Percentiles rank a stretch among this genome's conserved stretches.
Conservation (phyloP, 108 stramenopile genomes). For the Bacterosira constricta region DNA sequence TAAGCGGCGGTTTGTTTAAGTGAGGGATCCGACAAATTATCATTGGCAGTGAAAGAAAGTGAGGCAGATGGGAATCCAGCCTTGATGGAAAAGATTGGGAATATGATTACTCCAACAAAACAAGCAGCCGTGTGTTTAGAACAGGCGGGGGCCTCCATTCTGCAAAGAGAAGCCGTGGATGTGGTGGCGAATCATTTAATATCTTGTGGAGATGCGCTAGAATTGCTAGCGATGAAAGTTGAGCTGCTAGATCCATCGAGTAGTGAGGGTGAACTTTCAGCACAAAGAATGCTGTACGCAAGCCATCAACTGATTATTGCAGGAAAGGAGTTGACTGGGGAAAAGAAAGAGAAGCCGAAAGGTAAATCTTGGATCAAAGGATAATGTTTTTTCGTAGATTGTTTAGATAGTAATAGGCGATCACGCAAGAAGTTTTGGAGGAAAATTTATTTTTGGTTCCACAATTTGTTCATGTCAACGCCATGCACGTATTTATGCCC, state of each 20-base stretch:
- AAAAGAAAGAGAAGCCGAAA: conserved; percentile 36
- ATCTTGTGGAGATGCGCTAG: conserved; percentile 46
- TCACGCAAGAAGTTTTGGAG: too few relatives aligned
- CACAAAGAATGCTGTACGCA: conserved; percentile 76
- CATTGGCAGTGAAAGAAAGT: conserved; percentile 58
- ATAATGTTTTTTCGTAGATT: background rate
- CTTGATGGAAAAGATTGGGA: conserved; percentile 28
- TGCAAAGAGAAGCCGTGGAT: conserved; percentile 42
- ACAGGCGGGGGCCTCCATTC: conserved; percentile 56
- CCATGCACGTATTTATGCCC: too few relatives aligned
- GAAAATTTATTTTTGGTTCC: too few relatives aligned
- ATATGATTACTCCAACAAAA: conserved; percentile 25
- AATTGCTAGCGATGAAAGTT: conserved; percentile 16
- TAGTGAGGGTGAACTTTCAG: conserved; percentile 22
- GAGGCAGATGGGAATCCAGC: conserved; percentile 39
- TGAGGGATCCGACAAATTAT: conserved; percentile 56
- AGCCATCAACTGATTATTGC: conserved; percentile 66
- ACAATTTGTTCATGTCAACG: too few relatives aligned
- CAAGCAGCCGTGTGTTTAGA: conserved; percentile 48
- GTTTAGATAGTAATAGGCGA: too few relatives aligned
- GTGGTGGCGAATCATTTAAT: conserved; percentile 53
- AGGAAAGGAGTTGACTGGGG: conserved; percentile 65
- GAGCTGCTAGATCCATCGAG: conserved; percentile 13
- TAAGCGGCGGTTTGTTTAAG: conserved; percentile 56
- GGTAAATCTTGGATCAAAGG: conserved; percentile 79